Conservation (phyloP, 331 rosid genomes). For the Spiraea crenata region DNA sequence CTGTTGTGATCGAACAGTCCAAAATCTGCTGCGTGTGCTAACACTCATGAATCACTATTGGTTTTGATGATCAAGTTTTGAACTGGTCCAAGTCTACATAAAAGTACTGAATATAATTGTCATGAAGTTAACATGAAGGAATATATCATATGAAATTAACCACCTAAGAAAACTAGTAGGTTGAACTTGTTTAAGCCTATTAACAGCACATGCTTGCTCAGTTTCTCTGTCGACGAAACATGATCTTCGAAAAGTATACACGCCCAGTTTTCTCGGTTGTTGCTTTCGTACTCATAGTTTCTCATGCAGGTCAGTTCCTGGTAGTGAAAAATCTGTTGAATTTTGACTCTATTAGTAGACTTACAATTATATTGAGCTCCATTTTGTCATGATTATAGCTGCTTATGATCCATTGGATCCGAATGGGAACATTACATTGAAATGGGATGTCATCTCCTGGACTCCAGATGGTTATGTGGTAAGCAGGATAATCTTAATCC, state of each 20-base stretch:
- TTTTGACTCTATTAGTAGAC: neutral
- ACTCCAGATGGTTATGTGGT: slow-evolving; percentile 77
- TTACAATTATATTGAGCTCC: neutral
- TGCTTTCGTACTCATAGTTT: neutral
- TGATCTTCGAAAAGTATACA: neutral
- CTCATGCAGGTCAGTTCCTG: slow-evolving; percentile 14
- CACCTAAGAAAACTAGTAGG: slow-evolving; percentile 1
- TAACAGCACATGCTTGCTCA: neutral
- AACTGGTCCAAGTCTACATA: neutral
- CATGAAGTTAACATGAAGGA: neutral
- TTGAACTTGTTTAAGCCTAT: neutral
- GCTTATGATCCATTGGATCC: slow-evolving; percentile 79
- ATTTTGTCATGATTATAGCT: slow-evolving; percentile 23
- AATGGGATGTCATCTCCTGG: slow-evolving; percentile 84
- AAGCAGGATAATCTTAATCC: slow-evolving; percentile 7
- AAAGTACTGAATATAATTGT: neutral
- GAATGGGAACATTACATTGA: slow-evolving; percentile 64
- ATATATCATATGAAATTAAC: neutral
- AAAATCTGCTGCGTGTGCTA: neutral
- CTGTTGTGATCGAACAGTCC: slow-evolving; percentile 6
- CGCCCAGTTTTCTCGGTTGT: neutral
- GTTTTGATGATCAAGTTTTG: neutral
- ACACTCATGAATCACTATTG: neutral
- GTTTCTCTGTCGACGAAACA: neutral
- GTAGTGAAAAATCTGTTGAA: neutral